Percentiles rank a stretch among this genome's conserved stretches.
Evolutionary conservation across 148 eudicot species (phyloP).

Genomic region (Cornus kousa): DNA sequence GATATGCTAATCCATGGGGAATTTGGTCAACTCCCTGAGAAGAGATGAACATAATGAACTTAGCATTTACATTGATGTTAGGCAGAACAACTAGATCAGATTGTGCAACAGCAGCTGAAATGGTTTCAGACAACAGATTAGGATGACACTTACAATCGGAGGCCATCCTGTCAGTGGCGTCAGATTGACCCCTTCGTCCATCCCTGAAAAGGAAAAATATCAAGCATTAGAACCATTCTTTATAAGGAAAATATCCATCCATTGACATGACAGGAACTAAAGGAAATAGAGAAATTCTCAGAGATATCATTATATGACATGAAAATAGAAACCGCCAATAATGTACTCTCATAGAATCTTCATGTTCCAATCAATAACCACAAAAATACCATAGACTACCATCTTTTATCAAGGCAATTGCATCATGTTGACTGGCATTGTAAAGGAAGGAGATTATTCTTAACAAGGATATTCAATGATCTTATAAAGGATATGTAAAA

Average conservation of each 20-base stretch:
- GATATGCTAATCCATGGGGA: constrained; percentile 19
- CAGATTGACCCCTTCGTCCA: background rate
- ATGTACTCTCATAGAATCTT: background rate
- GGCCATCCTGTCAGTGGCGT: background rate
- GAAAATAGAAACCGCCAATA: background rate
- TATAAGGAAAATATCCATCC: constrained; percentile 2
- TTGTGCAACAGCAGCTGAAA: constrained; percentile 2
- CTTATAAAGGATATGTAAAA: background rate
- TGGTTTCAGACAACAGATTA: background rate
- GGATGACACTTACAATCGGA: background rate
- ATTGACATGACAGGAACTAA: background rate
- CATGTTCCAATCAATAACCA: background rate
- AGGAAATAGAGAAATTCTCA: background rate
- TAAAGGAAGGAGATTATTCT: constrained; percentile 1
- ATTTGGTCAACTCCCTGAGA: constrained; percentile 28
- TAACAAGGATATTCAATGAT: background rate
- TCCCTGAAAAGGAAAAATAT: constrained; percentile 7
- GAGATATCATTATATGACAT: background rate
- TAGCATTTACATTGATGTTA: background rate
- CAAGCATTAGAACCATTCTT: background rate
- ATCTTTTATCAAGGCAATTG: background rate
- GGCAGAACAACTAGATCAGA: background rate
- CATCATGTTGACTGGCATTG: background rate
- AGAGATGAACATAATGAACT: constrained; percentile 3
- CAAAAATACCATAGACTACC: background rate